Evolutionary conservation across 2,329 filamentous ascomycete species (phyloP), one percentile per base, ranked within the genome.

Genomic region (Diaporthe destruens): DNA sequence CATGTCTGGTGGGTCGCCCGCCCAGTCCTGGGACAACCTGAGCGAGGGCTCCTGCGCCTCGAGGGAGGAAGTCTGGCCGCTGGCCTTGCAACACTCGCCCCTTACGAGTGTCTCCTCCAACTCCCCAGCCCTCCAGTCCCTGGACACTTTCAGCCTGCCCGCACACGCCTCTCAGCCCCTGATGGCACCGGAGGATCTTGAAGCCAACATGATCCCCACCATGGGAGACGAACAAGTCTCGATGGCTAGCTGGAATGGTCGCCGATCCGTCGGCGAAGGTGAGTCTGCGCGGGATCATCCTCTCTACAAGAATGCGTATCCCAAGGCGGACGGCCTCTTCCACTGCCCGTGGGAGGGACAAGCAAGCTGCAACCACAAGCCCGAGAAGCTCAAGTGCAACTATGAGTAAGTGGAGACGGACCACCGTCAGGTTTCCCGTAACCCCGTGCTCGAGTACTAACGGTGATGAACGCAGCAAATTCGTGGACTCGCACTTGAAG

Each of bases 361-460:
- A 74, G 72, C 84, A 42, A 86, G 81, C 79, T 98, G 96, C 89
- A 93, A 90, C 82, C 96, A 98, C 90, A 93, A 94, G 85, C 91
- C 95, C 53, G 96, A 97, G 80, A 96, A 97, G 86, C 93, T 98
- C 78, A 98, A 98, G 90, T 98, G 96, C 91, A 97, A 98, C 85
- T 98, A 98, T 81, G 95, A 98, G 95, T 97, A 92, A 89, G 94
- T 85, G 32, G n/a, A n/a, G 5, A 39, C 42, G 2, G 2, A 49
- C 29, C 36, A 39, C 36, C 36, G 36, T 39, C 36, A 49, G 14
- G n/a, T 29, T 29, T 47, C 23, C 36, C 23, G 11, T 8, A 11
- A n/a, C 32, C 32, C 69, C 16, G 18, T 32, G 11, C 55, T 11
- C 14, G 55, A 20, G 14, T 49, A 71, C 76, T 79, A 73, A 78